Evolutionary conservation across 306 rosid species (phyloP), one percentile per base, ranked within the genome.

Genomic region (Spatholobus suberectus): DNA sequence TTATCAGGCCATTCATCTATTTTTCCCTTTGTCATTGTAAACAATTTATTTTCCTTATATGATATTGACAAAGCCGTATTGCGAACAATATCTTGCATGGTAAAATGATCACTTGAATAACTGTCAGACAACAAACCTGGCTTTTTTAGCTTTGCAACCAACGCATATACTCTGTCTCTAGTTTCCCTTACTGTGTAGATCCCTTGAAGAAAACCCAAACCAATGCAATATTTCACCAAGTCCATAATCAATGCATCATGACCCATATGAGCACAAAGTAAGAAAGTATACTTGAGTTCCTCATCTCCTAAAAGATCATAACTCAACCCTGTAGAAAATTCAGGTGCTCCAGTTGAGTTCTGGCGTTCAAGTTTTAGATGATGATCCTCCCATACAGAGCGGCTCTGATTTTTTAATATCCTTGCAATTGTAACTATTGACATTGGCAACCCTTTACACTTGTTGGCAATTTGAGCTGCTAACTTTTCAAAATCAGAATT

Each of bases 291-390:
- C 52, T 86, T 29, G 17, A 76, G 62, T 46, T 84, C 87, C 8
- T 27, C 63, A 12, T 69, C 13, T 55, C 58, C 81, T 32, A 87
- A 4, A 5, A 41, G 84, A 0, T 61, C 24, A 43, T 72, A 89
- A 80, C 90, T 87, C 62, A 87, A 29, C 76, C 38, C 35, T 52
- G 82, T 82, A 17, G 72, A 57, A 12, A 14, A 67, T 17, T 82
- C 78, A 2, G 23, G 26, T 2, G 44, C 18, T 66, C 62, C 67
- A 21, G 17, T 46, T 9, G 14, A 34, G 0, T 5, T 76, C 13
- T 55, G n/a, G 24, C 41, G 8, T 41, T 79, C 49, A 17, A 80
- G 84, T 1, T 57, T 2, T 21, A 1, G 18, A 21, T 1, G 14
- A 8, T 9, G 32, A 52, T 66, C 59, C 7, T 75, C 35, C 85